A percentile compares a stretch with the other conserved stretches of the same genome.
Evolutionary conservation across 495 filamentous ascomycete genomes (phyloP).

Genomic region (Trichodelitschia bisporula): DNA sequence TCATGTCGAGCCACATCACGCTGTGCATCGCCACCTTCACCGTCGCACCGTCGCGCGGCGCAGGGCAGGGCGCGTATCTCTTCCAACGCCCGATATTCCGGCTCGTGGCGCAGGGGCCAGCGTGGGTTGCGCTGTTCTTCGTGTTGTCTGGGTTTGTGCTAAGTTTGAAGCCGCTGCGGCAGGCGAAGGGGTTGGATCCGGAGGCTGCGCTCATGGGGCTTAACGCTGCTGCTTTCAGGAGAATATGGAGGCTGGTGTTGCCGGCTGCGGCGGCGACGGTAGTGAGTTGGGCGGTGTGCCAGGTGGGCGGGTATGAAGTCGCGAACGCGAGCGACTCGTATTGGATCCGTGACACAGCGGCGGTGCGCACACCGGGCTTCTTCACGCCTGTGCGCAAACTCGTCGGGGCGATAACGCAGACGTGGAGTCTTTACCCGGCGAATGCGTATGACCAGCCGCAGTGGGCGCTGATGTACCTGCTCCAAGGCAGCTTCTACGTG

Average conservation of each 20-base stretch:
- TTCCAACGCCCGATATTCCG: not conserved
- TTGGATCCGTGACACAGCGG: not conserved
- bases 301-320: not conserved
- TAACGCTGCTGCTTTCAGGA: not conserved
- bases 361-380: no score
- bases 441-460: conserved; percentile 16
- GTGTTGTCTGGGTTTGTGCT: not conserved
- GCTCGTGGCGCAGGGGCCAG: not conserved
- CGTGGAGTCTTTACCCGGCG: conserved; percentile 10
- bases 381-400: no score
- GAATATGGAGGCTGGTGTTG: not conserved
- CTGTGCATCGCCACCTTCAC: not conserved
- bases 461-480: conserved; percentile 12
- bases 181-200: not conserved
- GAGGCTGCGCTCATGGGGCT: not conserved
- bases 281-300: not conserved
- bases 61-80: not conserved
- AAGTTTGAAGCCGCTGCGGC: not conserved
- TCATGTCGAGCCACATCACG: not conserved
- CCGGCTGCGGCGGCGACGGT: not conserved
- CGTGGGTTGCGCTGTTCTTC: not conserved
- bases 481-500: conserved; percentile 11
- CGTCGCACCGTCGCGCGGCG: not conserved
- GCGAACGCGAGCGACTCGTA: not conserved
- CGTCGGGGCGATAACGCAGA: conserved; percentile 1